Evolutionary conservation across 495 filamentous ascomycete genomes (phyloP), one percentile per base, ranked within the genome.

Genomic region (Penicillium maclennaniae): DNA sequence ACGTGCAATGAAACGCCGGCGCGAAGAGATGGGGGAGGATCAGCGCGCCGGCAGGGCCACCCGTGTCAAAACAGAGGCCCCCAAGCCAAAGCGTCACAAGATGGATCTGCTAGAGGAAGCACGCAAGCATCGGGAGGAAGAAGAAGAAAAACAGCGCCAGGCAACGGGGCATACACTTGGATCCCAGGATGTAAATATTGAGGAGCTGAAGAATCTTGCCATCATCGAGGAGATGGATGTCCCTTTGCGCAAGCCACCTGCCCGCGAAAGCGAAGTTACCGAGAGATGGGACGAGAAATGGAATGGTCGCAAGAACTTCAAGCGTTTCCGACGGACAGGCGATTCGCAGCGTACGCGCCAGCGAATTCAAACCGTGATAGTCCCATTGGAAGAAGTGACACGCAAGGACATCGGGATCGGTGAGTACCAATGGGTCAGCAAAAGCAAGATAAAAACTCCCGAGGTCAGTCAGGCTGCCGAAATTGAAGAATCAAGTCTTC

Each of bases 291-390:
- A 97, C 60, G 85, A 90, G 3, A 75, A 78, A 34, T 98, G 95
- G 95, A 96, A 97, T 63, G 93, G 95, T 0, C 82, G 92, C 6
- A 95, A 91, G 71, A 97, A 98, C 59, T 98, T 97, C 76, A 98
- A 98, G 69, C 86, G 82, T 57, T 98, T 98, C 58, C 80, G 83
- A 4, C 81, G 83, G 50, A 80, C 82, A 43, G 83, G 79, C 3
- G 76, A 76, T 1, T 70, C 77, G 6, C 58, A 53, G 17, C 66
- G 59, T 51, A 62, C 60, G 63, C 79, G 61, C 43, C 73, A 56
- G 56, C 79, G 54, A 55, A 76, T 78, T 6, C 75, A 79, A 50
- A 77, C 75, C 20, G 83, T 92, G 23, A 89, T 95, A 41, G 85
- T 97, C 26, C 75, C 78, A 0, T 71, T 97, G 15, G 88, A 93